Conservation (phyloP, 352 stramenopile species). For the Phytophthora sansomeana region DNA sequence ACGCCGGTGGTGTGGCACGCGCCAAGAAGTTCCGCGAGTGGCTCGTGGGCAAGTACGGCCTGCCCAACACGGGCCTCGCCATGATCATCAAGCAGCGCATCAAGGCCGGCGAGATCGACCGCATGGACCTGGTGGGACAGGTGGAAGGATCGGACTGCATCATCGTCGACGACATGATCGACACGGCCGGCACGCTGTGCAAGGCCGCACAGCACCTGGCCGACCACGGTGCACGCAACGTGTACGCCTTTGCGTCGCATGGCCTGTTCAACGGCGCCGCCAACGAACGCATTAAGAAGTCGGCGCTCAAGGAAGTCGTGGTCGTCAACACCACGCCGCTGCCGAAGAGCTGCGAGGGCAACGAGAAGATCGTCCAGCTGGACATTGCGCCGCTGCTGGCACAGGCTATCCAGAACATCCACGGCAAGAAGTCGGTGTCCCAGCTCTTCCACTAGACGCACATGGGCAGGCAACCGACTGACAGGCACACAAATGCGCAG, state of each 20-base stretch:
- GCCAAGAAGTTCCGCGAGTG: slow-evolving; percentile 99
- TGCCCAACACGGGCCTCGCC: slow-evolving; percentile 97
- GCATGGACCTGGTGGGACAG: slow-evolving; percentile 99
- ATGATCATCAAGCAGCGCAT: slow-evolving; percentile 99
- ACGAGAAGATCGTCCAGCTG: slow-evolving; percentile 98
- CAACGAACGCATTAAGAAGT: slow-evolving; percentile 91
- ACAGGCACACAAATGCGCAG: slow-evolving; percentile 29
- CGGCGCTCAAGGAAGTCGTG: slow-evolving; percentile 91
- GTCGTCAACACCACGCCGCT: slow-evolving; percentile 92
- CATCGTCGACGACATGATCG: slow-evolving; percentile 99
- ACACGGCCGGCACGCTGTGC: slow-evolving; percentile 98
- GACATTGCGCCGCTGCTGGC: slow-evolving; percentile 98
- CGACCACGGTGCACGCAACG: slow-evolving; percentile 95
- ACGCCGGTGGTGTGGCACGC: slow-evolving; percentile 98
- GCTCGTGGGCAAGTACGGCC: slow-evolving; percentile 97
- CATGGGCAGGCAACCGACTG: slow-evolving; percentile 13
- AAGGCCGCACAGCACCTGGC: slow-evolving; percentile 98
- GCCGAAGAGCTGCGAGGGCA: slow-evolving; percentile 89
- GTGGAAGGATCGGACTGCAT: slow-evolving; percentile 99
- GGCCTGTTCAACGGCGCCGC: slow-evolving; percentile 96
- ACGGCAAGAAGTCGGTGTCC: slow-evolving; percentile 99
- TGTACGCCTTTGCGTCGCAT: slow-evolving; percentile 99
- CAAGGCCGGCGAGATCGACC: slow-evolving; percentile 97
- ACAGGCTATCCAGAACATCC: slow-evolving; percentile 99
- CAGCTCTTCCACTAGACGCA: slow-evolving; percentile 98